Percentiles rank a stretch among this genome's conserved stretches.
Evolutionary conservation across 305 asterid genomes (phyloP).

Genomic region (Ajuga reptans): DNA sequence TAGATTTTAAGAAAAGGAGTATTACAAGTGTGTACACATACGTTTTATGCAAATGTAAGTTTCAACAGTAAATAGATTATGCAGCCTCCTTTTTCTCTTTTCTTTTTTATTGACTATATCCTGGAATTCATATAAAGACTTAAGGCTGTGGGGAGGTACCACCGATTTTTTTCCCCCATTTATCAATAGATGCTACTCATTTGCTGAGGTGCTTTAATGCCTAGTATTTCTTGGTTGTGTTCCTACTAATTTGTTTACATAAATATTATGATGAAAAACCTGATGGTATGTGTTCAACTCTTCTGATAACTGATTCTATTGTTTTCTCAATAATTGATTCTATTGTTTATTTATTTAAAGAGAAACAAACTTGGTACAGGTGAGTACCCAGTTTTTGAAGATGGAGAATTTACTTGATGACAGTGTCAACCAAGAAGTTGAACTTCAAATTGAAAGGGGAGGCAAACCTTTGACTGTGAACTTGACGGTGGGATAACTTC

Average conservation of each 20-base stretch:
- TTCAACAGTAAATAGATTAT: neutral
- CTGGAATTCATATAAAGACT: neutral
- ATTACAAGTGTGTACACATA: neutral
- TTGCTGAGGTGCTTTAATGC: neutral
- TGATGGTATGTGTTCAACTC: neutral
- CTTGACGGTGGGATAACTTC: slow-evolving; percentile 48
- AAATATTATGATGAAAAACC: slow-evolving; percentile 1
- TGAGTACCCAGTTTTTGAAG: slow-evolving; percentile 82
- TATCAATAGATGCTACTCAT: neutral
- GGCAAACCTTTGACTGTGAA: slow-evolving; percentile 73
- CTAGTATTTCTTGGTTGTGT: neutral
- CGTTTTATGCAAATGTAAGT: slow-evolving; percentile 1
- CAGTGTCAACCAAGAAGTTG: slow-evolving; percentile 59
- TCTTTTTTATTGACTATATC: neutral
- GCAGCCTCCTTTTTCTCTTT: neutral
- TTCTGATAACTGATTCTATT: neutral
- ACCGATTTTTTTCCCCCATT: neutral
- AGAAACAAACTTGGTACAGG: slow-evolving; percentile 45
- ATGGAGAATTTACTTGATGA: slow-evolving; percentile 92
- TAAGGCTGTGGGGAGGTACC: neutral
- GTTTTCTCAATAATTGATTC: neutral
- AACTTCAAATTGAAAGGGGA: slow-evolving; percentile 95
- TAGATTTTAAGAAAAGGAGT: neutral
- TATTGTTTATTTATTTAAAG: slow-evolving; percentile 1
- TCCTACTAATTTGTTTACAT: neutral